Evolutionary conservation across 345 rosid genomes (phyloP).

Genomic region (Rhizophora mangle): DNA sequence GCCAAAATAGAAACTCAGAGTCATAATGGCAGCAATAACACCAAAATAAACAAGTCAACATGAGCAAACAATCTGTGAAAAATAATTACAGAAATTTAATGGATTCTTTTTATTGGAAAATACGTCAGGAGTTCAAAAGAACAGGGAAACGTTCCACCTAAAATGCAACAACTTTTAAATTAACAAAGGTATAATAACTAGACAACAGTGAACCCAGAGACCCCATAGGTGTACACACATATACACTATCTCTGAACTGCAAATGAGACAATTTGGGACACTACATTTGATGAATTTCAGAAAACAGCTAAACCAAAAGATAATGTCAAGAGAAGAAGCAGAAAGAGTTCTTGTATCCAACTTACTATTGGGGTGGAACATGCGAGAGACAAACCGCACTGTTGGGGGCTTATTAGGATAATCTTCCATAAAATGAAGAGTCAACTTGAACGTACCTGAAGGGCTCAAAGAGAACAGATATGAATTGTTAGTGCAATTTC

Average conservation of each 20-base stretch:
- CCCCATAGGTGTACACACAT: too few species aligned
- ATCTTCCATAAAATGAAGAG: conserved; percentile 55
- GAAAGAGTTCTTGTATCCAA: background rate
- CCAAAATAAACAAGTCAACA: too few species aligned
- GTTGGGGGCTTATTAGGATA: conserved; percentile 60
- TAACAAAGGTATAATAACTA: too few species aligned
- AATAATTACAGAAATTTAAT: too few species aligned
- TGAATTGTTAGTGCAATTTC: background rate
- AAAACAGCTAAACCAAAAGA: background rate
- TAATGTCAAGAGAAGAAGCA: background rate
- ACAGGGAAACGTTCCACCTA: too few species aligned
- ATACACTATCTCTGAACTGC: too few species aligned
- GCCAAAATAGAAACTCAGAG: background rate
- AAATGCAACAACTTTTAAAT: too few species aligned
- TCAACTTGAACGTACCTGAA: conserved; percentile 59
- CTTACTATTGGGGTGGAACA: conserved; percentile 64
- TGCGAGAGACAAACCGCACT: conserved; percentile 57
- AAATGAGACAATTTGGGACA: too few species aligned
- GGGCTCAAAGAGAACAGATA: conserved; percentile 6
- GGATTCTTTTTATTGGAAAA: too few species aligned
- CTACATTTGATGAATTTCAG: background rate
- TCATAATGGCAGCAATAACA: background rate
- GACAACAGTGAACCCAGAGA: too few species aligned
- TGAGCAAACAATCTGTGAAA: too few species aligned
- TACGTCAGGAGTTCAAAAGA: too few species aligned